Evolutionary conservation across 257 asterid species (phyloP).

Genomic region (Przewalskia tangutica): DNA sequence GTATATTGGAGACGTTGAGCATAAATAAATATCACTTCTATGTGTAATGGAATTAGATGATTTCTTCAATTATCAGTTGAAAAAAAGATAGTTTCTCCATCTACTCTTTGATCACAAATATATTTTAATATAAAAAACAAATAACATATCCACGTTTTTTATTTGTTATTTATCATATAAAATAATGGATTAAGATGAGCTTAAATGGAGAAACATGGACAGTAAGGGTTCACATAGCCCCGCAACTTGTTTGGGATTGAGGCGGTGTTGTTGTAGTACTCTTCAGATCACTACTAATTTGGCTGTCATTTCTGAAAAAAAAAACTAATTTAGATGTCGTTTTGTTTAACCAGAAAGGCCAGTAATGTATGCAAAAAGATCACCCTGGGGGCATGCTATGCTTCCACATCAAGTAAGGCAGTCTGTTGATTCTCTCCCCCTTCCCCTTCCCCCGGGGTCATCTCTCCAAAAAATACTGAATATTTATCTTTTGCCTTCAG

Average conservation of each 20-base stretch:
- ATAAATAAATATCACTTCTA: background rate
- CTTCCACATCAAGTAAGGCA: conserved; percentile 68
- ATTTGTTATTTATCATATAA: background rate
- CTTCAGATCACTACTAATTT: background rate
- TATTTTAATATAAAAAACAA: background rate
- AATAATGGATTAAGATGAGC: background rate
- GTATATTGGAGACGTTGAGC: background rate
- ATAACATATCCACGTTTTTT: background rate
- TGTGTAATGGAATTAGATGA: background rate
- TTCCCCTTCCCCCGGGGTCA: background rate
- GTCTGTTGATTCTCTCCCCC: background rate
- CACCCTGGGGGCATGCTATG: conserved; percentile 52
- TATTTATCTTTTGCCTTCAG: conserved; percentile 23
- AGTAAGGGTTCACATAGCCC: background rate
- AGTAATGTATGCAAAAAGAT: conserved; percentile 47
- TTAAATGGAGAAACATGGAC: background rate
- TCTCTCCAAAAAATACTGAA: background rate
- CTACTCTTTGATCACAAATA: background rate
- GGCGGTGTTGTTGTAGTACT: background rate
- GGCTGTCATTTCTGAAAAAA: background rate
- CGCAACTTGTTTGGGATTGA: background rate
- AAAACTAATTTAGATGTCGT: background rate
- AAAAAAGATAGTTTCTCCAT: background rate
- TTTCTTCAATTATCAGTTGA: background rate
- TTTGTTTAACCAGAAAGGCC: conserved; percentile 56